Evolutionary conservation across 2,329 filamentous ascomycete species (phyloP).

Genomic region (Cercospora berteroae): DNA sequence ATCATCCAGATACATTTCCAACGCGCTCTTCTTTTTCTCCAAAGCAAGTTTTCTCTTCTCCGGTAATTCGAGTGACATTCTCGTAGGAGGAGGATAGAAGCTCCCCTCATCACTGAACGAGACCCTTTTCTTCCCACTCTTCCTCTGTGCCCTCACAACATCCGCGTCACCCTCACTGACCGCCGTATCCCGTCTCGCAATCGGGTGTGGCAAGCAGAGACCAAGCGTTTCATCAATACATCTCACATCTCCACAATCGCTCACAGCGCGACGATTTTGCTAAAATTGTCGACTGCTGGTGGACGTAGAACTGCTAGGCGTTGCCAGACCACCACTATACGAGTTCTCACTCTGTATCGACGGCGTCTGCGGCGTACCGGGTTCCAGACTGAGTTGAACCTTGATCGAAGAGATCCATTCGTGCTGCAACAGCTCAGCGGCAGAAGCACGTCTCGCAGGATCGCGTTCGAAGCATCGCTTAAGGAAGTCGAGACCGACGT

Average conservation of each 20-base stretch:
- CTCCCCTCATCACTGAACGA: neutral
- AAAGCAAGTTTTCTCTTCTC: neutral
- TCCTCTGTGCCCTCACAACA: neutral
- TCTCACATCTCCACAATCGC: constrained; percentile 2
- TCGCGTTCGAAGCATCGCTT: constrained; percentile 83
- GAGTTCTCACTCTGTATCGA: constrained; percentile 17
- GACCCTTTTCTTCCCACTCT: neutral
- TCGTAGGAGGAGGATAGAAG: neutral
- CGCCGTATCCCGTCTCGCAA: neutral
- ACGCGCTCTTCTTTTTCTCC: neutral
- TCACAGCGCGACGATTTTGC: constrained; percentile 2
- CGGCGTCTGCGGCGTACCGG: constrained; percentile 46
- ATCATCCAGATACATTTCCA: neutral
- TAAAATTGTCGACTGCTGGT: constrained; percentile 15
- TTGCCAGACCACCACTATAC: constrained; percentile 15
- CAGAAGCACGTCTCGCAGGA: constrained; percentile 72
- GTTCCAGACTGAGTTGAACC: constrained; percentile 48
- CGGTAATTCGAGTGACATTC: neutral
- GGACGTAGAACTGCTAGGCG: constrained; percentile 17
- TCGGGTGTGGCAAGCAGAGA: neutral
- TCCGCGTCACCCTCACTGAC: neutral
- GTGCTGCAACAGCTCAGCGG: constrained; percentile 86
- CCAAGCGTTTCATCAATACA: neutral
- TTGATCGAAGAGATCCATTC: constrained; percentile 70
- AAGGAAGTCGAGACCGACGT: constrained; percentile 82